Base-by-base conservation (phyloP, 2,329 filamentous ascomycete species). In the Fusarium scirpi region DNA sequence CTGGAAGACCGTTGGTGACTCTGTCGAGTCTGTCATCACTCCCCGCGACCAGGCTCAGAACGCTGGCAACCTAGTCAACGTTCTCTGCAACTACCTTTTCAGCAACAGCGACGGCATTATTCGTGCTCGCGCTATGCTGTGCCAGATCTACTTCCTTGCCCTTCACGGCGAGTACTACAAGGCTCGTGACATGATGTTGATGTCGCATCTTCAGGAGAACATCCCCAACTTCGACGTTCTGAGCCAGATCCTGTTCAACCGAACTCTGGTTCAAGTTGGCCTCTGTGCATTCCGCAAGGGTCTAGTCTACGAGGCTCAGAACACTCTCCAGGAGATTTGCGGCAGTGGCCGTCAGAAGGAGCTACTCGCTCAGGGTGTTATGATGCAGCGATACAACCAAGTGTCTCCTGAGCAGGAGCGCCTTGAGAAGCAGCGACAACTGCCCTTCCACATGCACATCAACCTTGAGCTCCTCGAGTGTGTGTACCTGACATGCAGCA, bases 391-490 rank as follows among this genome's bases (percentile, higher is more conserved):
- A 75, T 99, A 94, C 85, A 95, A 90, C 77, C 94, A 97, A 78
- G 96, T 99, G 67, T 96, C 94, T 38, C 96, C 96, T 20, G 96
- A 99, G 83, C 96, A 99, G 83, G 96, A 99, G 85, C 93, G 95
- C 73, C 88, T 98, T 41, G 96, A 99, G 86, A 93, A 96, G 80
- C 95, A 98, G 84, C 91, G 96, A 76, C 96, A 99, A 84, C 89
- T 99, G 74, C 96, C 96, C 40, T 99, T 99, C 91, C 96, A 99
- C 86, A 98, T 99, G 94, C 96, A 99, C 88, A 99, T 99, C 87
- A 99, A 99, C 86, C 89, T 99, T 55, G 96, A 99, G 82, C 89
- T 99, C 58, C 89, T 99, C 41, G 96, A 99, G 85, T 98, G 96
- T 78, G 95, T 98, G 68, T 99, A 99, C 85, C 89, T 99, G 64